phyloP scores from a whole-genome alignment of 441 rosid species.

The Adansonia gregorii region DNA sequence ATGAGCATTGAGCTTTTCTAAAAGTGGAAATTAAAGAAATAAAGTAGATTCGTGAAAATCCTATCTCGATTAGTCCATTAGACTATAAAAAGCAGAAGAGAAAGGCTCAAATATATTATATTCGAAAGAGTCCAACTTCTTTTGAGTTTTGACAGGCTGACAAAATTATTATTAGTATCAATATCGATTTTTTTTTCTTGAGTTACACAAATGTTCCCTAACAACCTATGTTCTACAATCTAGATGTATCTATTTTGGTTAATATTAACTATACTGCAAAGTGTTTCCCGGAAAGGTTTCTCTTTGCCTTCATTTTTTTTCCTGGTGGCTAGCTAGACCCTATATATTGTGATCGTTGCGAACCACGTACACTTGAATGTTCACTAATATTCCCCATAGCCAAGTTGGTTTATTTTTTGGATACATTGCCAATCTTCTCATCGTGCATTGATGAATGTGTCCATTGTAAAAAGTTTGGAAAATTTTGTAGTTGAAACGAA shows the following conservation, averaged over 20 bases:
- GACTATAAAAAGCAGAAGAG: conserved; percentile 14
- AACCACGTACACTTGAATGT: too few species aligned
- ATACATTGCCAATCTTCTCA: background rate
- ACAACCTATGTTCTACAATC: background rate
- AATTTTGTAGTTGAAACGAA: too few species aligned
- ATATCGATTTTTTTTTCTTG: background rate
- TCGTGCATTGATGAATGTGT: too few species aligned
- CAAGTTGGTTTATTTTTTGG: background rate
- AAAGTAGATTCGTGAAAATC: conserved; percentile 16
- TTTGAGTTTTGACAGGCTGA: conserved; percentile 19
- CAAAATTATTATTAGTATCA: background rate
- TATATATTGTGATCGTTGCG: background rate
- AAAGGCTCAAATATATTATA: background rate
- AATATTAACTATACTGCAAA: background rate
- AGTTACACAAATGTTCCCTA: background rate
- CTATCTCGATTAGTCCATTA: conserved; percentile 14
- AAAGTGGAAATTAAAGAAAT: background rate
- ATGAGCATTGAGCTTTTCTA: background rate
- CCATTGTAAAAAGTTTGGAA: background rate
- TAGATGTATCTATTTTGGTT: background rate
- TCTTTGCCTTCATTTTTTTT: background rate
- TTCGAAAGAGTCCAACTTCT: background rate
- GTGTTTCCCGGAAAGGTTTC: background rate
- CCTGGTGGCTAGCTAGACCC: background rate
- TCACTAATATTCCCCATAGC: background rate